phyloP scores from a whole-genome alignment of 148 eudicot genomes.

The Nepenthes mirabilis region DNA sequence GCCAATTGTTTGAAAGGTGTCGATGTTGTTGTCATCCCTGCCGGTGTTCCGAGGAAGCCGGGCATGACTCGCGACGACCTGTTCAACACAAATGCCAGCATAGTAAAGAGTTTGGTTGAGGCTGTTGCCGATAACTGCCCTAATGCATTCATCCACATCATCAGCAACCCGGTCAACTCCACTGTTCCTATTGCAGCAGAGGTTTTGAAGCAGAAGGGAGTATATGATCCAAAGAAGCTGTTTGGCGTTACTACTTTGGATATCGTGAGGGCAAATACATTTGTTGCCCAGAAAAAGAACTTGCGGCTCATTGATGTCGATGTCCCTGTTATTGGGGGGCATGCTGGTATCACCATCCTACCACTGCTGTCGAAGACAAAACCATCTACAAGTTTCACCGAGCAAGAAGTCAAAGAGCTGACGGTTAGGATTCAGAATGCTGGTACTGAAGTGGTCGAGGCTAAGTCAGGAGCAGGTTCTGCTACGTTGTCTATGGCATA shows the following conservation, averaged over 20 bases:
- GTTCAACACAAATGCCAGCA: slow-evolving; percentile 79
- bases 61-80: slow-evolving; percentile 95
- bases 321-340: slow-evolving; percentile 87
- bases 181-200: slow-evolving; percentile 92
- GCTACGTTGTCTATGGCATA: slow-evolving; percentile 94
- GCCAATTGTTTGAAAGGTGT: slow-evolving; percentile 48
- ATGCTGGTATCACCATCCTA: slow-evolving; percentile 84
- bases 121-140: slow-evolving; percentile 88
- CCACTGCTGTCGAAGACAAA: slow-evolving; percentile 75
- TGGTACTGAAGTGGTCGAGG: slow-evolving; percentile 93
- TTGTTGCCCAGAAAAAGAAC: slow-evolving; percentile 78
- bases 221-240: slow-evolving; percentile 82
- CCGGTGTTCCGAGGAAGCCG: slow-evolving; percentile 90
- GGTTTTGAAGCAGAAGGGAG: slow-evolving; percentile 70
- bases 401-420: slow-evolving; percentile 52
- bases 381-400: slow-evolving; percentile 59
- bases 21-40: slow-evolving; percentile 81
- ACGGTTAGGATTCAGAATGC: slow-evolving; percentile 86
- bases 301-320: slow-evolving; percentile 78
- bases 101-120: slow-evolving; percentile 62
- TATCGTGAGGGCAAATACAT: slow-evolving; percentile 87
- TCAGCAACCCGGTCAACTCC: slow-evolving; percentile 89
- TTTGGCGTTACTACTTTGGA: slow-evolving; percentile 85
- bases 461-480: slow-evolving; percentile 89
- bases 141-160: slow-evolving; percentile 81